A percentile compares a stretch with the other conserved stretches of the same genome.
phyloP scores from a whole-genome alignment of 805 yeast genomes.

The Pichia scutulata region DNA sequence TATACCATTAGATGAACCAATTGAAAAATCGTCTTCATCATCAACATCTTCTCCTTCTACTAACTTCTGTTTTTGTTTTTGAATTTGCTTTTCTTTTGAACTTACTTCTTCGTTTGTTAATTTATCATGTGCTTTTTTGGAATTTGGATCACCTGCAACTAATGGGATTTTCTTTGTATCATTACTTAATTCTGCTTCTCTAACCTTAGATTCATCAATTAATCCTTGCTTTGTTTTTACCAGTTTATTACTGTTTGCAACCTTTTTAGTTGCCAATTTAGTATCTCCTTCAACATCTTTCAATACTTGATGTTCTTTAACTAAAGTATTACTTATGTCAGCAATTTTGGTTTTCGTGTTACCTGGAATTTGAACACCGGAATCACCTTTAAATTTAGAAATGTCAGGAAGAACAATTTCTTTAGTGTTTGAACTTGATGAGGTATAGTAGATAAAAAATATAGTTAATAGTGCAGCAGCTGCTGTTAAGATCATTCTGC shows the following conservation, averaged over 20 bases:
- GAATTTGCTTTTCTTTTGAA: neutral
- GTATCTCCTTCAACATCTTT: neutral
- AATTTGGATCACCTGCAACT: slow-evolving; percentile 12
- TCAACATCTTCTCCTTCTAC: neutral
- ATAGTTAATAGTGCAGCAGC: slow-evolving; percentile 32
- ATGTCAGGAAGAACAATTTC: slow-evolving; percentile 1
- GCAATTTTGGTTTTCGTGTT: neutral
- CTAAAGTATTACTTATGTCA: neutral
- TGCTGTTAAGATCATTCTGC: slow-evolving; percentile 34
- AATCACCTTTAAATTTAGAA: neutral
- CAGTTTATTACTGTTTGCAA: slow-evolving; percentile 21
- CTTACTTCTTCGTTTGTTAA: neutral
- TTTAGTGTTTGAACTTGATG: neutral
- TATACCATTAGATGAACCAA: slow-evolving; percentile 1
- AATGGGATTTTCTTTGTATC: slow-evolving; percentile 9
- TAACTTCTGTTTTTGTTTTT: neutral
- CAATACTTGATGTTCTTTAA: neutral
- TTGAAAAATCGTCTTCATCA: neutral
- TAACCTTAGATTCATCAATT: slow-evolving; percentile 36
- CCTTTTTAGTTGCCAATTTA: slow-evolving; percentile 13
- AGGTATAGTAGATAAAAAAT: slow-evolving; percentile 18
- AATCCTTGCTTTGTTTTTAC: slow-evolving; percentile 29
- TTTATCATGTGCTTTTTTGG: slow-evolving; percentile 11
- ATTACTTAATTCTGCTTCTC: slow-evolving; percentile 27
- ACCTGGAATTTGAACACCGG: neutral